Base-by-base conservation (phyloP, 768 basidiomycete species). In the Tricholoma saponaceum region DNA sequence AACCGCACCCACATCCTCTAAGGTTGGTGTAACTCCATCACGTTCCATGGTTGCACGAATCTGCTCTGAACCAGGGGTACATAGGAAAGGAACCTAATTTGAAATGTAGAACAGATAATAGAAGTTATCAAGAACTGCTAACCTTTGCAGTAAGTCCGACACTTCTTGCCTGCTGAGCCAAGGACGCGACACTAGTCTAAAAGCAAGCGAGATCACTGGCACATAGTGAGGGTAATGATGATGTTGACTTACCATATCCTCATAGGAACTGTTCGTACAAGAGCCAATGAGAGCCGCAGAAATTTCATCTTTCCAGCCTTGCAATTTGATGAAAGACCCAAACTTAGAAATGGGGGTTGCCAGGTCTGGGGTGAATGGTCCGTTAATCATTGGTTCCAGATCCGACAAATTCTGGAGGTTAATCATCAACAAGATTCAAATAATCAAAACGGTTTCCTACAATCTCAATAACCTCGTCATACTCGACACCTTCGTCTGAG, bases 241-340 rank as follows among this genome's bases (percentile, higher is more conserved):
- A 9, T 35, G 44, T 33, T 30, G n/a, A 41, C 56, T 10, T 59
- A 91, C 92, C 92, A 95, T 88, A 67, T 95, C 92, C 70, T 96
- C 92, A 68, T 98, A 99, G 5, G 95, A 97, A 58, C 95, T 97
- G 71, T 99, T 99, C 28, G 97, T 99, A 72, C 97, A 99, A n/a
- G 94, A 97, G 22, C 97, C 97, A 66, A 99, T 99, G 25, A 99
- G 80, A 51, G 81, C 85, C 22, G 95, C 96, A 10, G 94, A 90
- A 52, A 98, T 76, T 69, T 92, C 89, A 66, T 95, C 92, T 70
- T 93, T 94, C 93, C 95, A 98, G 10, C 89, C 89, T 70, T 93
- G 89, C 61, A 87, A 83, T 69, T 85, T 76, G 18, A 98, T 79
- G 69, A 96, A 86, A 4, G 77, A 66, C 28, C 84, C 87, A 68